Base-by-base conservation (phyloP, 306 rosid genomes). In the Morella rubra region DNA sequence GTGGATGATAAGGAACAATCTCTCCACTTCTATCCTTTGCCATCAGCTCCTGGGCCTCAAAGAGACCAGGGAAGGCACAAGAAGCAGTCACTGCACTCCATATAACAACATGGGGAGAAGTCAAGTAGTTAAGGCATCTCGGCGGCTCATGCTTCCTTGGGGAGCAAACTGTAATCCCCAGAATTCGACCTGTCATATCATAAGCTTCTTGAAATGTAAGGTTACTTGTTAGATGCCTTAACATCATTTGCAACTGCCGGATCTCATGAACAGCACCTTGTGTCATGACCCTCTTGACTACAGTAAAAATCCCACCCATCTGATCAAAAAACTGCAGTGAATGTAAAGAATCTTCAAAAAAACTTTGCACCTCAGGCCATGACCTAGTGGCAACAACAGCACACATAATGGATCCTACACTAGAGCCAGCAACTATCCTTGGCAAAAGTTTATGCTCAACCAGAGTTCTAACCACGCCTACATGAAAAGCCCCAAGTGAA, bases 71-170 rank as follows among this genome's bases (percentile, higher is more conserved):
- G 73, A 95, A 95, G 47, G 99, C 99, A 69, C 99, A 95, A 73
- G 99, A 95, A 69, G 99, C 99, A 0, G 97, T 95, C 73, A 95
- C 99, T 3, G 99, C 97, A 81, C 97, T 95, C 99, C 99, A 95
- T 87, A 95, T 89, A 67, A 95, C 97, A 60, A 95, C 99, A 52
- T 92, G 96, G 20, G 99, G 99, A 18, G 99, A 95, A 20, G 99
- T 95, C 87, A 92, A 81, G 89, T 95, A 95, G 87, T 95, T 95
- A 60, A 95, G 99, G 84, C 99, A 95, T 85, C 99, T 91, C 46
- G 97, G 99, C 1, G 97, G 99, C 69, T 95, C 99, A 19, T 95
- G 99, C 89, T 89, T 95, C 85, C 99, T 88, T 1, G 99, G 97
- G 14, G 97, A 95, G 79, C 97, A 95, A 82, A 95, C 99, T 14